A percentile compares a stretch with the other conserved stretches of the same genome.
Evolutionary conservation across 768 basidiomycete genomes (phyloP).

Genomic region (Kwoniella dejecticola): DNA sequence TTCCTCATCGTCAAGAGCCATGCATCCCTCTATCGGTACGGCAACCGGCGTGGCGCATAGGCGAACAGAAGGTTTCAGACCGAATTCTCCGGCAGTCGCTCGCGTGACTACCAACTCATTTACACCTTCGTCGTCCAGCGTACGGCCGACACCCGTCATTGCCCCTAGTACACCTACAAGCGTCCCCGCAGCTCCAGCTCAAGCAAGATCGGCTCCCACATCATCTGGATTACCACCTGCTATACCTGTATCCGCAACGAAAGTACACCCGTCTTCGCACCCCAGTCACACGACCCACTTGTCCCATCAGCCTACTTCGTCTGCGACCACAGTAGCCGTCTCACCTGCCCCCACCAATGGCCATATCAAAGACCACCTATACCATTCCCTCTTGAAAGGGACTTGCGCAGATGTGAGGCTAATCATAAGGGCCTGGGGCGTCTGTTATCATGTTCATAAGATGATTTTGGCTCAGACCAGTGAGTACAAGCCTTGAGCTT

Average conservation of each 20-base stretch:
- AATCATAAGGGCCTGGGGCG: slow-evolving; percentile 70
- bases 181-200: not conserved
- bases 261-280: slow-evolving; percentile 5
- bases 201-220: not conserved
- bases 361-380: slow-evolving; percentile 63
- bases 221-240: not conserved
- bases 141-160: not conserved
- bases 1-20: not conserved
- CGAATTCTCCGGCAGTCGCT: not conserved
- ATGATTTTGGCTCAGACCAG: slow-evolving; percentile 85
- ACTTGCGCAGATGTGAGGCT: slow-evolving; percentile 78
- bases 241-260: not conserved
- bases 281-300: not conserved
- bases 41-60: not conserved
- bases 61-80: slow-evolving; percentile 7
- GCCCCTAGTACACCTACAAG: not conserved
- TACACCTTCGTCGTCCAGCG: not conserved
- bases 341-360: slow-evolving; percentile 6
- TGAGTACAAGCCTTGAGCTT: slow-evolving; percentile 56
- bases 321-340: slow-evolving; percentile 8
- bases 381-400: slow-evolving; percentile 69
- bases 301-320: not conserved
- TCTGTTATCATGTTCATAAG: slow-evolving; percentile 76
- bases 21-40: not conserved
- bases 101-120: slow-evolving; percentile 5